A percentile compares a stretch with the other conserved stretches of the same genome.
These are phyloP conservation scores for Xylariaceae sp. DNA, from an alignment of 2,329 filamentous ascomycete species.

Conservation along the genomic window DNA sequence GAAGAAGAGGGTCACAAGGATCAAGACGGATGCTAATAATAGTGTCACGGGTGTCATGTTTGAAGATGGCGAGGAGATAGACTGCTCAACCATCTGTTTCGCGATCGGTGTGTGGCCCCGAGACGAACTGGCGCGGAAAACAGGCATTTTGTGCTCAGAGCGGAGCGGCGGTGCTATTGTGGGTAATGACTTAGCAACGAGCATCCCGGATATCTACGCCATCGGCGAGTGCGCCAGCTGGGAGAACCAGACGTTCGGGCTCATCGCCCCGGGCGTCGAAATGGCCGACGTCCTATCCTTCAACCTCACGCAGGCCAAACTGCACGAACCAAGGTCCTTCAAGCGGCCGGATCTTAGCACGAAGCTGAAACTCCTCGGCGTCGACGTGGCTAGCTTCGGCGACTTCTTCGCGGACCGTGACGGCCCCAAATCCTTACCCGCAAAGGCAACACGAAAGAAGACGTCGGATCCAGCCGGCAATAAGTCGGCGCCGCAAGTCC, in stretches of 20 bases:
- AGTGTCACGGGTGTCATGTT: constrained; percentile 71
- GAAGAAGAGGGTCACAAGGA: constrained; percentile 68
- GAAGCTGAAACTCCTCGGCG: constrained; percentile 82
- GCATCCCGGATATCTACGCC: constrained; percentile 69
- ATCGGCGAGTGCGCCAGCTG: constrained; percentile 90
- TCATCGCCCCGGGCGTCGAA: constrained; percentile 85
- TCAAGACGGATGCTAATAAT: constrained; percentile 65
- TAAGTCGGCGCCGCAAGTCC: constrained; percentile 59
- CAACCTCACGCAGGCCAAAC: constrained; percentile 79
- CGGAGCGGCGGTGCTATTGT: constrained; percentile 74
- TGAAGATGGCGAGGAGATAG: constrained; percentile 73
- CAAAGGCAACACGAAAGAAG: constrained; percentile 46
- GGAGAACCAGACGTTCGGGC: constrained; percentile 79
- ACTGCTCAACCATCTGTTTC: constrained; percentile 80
- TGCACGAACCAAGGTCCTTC: constrained; percentile 65
- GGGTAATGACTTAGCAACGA: constrained; percentile 64
- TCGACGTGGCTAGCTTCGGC: constrained; percentile 89
- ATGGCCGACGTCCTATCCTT: constrained; percentile 91
- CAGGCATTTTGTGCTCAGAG: constrained; percentile 68
- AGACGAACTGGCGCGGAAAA: constrained; percentile 67
- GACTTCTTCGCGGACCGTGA: constrained; percentile 90
- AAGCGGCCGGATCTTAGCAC: constrained; percentile 84
- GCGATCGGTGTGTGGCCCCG: constrained; percentile 80
- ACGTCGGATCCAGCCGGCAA: constrained; percentile 46
- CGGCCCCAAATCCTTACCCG: constrained; percentile 71